phyloP scores from a whole-genome alignment of 1,139 yeast species.

The Candida tropicalis region DNA sequence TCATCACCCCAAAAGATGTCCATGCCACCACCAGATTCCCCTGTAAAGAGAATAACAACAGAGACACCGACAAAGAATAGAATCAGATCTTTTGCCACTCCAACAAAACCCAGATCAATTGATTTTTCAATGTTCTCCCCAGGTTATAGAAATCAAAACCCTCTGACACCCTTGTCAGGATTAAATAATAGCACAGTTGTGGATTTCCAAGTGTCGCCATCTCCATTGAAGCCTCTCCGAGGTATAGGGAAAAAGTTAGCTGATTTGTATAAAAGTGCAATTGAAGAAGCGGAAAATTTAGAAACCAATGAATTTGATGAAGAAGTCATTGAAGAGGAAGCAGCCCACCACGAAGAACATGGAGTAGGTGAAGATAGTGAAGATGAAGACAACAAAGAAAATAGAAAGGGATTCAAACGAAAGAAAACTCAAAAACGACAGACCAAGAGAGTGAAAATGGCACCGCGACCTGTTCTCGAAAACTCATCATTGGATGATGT shows the following conservation, averaged over 20 bases:
- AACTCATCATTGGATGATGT: constrained; percentile 31
- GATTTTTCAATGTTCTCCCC: constrained; percentile 27
- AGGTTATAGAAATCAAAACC: constrained; percentile 21
- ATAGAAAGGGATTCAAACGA: constrained; percentile 25
- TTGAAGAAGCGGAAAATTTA: constrained; percentile 17
- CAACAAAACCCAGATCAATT: constrained; percentile 8
- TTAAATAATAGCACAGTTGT: background rate
- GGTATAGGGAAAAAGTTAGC: constrained; percentile 37
- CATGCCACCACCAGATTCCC: constrained; percentile 11
- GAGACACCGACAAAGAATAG: constrained; percentile 16
- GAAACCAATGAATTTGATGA: constrained; percentile 17
- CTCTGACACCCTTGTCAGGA: constrained; percentile 15
- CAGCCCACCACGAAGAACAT: background rate
- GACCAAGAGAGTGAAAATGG: constrained; percentile 61
- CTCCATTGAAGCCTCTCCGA: constrained; percentile 46
- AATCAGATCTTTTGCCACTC: constrained; percentile 8
- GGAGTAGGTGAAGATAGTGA: constrained; percentile 12
- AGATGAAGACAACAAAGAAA: constrained; percentile 17
- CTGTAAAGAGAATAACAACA: constrained; percentile 6
- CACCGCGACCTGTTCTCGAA: constrained; percentile 35
- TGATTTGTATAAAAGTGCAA: constrained; percentile 41
- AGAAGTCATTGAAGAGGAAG: constrained; percentile 17
- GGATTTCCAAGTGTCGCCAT: constrained; percentile 45
- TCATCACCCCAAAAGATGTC: constrained; percentile 3
- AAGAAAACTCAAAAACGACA: constrained; percentile 60